Percentiles rank a stretch among this genome's conserved stretches.
Evolutionary conservation across 2,329 filamentous ascomycete genomes (phyloP).

Genomic region (Fusarium proliferatum): DNA sequence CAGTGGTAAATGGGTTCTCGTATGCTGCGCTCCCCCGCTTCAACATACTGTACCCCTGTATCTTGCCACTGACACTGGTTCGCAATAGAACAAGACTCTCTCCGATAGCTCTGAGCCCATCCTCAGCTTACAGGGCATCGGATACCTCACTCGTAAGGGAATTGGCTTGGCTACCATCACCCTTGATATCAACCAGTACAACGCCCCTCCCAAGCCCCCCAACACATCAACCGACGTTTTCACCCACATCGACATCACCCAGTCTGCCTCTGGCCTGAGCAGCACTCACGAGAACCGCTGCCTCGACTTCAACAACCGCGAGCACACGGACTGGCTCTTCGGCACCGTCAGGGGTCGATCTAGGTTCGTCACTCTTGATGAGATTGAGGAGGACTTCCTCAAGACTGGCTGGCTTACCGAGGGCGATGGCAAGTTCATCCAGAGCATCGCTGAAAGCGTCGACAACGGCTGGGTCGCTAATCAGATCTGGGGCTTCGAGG

Average conservation of each 20-base stretch:
- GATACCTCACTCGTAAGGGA: conserved; percentile 78
- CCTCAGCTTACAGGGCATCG: conserved; percentile 77
- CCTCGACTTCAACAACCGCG: conserved; percentile 64
- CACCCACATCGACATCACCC: conserved; percentile 77
- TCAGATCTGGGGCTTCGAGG: conserved; percentile 72
- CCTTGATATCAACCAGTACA: conserved; percentile 69
- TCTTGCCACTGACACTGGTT: conserved; percentile 7
- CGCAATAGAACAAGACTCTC: conserved; percentile 75
- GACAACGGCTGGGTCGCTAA: conserved; percentile 65
- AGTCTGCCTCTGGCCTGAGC: conserved; percentile 77
- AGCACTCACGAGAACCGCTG: conserved; percentile 69
- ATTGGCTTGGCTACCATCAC: conserved; percentile 76
- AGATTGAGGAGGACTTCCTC: conserved; percentile 67
- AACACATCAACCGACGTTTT: conserved; percentile 53
- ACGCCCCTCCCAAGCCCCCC: conserved; percentile 56
- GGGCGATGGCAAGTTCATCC: conserved; percentile 70
- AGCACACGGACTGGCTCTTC: conserved; percentile 83
- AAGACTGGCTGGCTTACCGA: conserved; percentile 70
- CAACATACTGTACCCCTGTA: neutral
- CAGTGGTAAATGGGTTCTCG: conserved; percentile 76
- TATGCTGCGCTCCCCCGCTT: conserved; percentile 52
- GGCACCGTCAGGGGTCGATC: conserved; percentile 74
- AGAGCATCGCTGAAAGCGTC: conserved; percentile 68
- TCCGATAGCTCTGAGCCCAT: conserved; percentile 76
- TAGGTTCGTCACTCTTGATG: conserved; percentile 59